Percentiles rank a stretch among this genome's conserved stretches.
phyloP scores from a whole-genome alignment of 2,329 filamentous ascomycete genomes.

The Lasiodiplodia citricola region DNA sequence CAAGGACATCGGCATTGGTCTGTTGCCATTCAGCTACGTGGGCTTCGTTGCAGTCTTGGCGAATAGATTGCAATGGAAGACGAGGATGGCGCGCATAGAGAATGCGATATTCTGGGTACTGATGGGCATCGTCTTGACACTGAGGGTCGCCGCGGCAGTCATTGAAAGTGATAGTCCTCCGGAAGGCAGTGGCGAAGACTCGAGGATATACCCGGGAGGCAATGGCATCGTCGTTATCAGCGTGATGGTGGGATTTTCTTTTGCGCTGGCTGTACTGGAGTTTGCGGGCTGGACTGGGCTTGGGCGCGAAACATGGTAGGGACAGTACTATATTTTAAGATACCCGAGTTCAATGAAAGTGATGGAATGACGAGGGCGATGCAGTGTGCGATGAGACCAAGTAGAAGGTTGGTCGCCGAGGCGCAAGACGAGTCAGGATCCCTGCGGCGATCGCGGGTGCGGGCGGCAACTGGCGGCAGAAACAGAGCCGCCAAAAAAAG shows the following conservation, averaged over 20 bases:
- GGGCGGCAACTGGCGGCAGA: constrained; percentile 13
- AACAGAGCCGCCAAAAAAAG: constrained; percentile 1
- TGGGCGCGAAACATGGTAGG: not conserved
- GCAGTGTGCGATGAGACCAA: not conserved
- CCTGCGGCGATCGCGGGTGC: constrained; percentile 5
- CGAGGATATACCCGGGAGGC: constrained; percentile 37
- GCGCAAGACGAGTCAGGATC: constrained; percentile 3
- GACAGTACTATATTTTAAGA: not conserved
- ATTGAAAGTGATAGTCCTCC: constrained; percentile 35
- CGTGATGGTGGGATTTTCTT: constrained; percentile 43
- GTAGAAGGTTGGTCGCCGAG: not conserved
- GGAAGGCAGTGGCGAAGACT: constrained; percentile 31
- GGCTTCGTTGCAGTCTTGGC: constrained; percentile 38
- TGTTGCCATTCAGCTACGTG: constrained; percentile 43
- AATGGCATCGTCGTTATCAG: constrained; percentile 42
- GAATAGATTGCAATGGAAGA: constrained; percentile 31
- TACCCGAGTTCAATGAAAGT: not conserved
- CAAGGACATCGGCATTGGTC: constrained; percentile 38
- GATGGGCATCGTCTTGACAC: constrained; percentile 25
- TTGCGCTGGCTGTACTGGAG: constrained; percentile 37
- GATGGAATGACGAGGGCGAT: not conserved
- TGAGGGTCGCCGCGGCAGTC: constrained; percentile 38
- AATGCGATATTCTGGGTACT: constrained; percentile 39
- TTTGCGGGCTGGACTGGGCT: constrained; percentile 26
- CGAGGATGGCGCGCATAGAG: constrained; percentile 33